Percentiles rank a stretch among this genome's conserved stretches.
Evolutionary conservation across 2,329 filamentous ascomycete species (phyloP).

Genomic region (Fusarium brachygibbosum): DNA sequence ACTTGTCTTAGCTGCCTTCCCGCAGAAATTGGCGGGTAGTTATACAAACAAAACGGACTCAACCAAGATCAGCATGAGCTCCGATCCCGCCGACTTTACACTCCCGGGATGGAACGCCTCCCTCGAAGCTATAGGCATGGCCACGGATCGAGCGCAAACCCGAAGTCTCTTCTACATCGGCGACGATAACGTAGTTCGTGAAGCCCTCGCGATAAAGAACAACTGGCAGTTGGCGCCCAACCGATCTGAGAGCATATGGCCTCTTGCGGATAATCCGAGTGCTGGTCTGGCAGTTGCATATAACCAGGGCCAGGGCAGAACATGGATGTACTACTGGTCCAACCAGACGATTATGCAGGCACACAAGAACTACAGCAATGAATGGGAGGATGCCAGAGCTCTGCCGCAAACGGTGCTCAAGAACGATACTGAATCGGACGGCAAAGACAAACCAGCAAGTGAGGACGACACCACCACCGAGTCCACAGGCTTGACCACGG

Average conservation of each 20-base stretch:
- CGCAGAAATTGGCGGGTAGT: background rate
- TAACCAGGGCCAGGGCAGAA: background rate
- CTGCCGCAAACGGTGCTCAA: background rate
- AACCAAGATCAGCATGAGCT: background rate
- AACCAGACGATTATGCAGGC: conserved; percentile 1
- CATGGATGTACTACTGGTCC: conserved; percentile 11
- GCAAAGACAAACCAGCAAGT: background rate
- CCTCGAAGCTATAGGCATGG: conserved; percentile 3
- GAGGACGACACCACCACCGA: background rate
- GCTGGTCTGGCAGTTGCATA: background rate
- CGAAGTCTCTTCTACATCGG: conserved; percentile 6
- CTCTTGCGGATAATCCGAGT: background rate
- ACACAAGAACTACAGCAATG: background rate
- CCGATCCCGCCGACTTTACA: background rate
- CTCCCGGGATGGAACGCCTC: conserved; percentile 3
- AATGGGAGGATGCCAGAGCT: background rate
- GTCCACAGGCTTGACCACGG: background rate
- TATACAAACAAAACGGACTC: background rate
- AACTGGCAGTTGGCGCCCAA: conserved; percentile 2
- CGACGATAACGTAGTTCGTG: background rate
- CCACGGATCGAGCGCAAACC: background rate
- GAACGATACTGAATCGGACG: background rate
- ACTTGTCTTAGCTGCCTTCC: background rate
- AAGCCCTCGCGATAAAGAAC: background rate
- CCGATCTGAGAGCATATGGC: conserved; percentile 4